Evolutionary conservation across 2,329 filamentous ascomycete genomes (phyloP).

Genomic region (Pestalotiopsis sp.): DNA sequence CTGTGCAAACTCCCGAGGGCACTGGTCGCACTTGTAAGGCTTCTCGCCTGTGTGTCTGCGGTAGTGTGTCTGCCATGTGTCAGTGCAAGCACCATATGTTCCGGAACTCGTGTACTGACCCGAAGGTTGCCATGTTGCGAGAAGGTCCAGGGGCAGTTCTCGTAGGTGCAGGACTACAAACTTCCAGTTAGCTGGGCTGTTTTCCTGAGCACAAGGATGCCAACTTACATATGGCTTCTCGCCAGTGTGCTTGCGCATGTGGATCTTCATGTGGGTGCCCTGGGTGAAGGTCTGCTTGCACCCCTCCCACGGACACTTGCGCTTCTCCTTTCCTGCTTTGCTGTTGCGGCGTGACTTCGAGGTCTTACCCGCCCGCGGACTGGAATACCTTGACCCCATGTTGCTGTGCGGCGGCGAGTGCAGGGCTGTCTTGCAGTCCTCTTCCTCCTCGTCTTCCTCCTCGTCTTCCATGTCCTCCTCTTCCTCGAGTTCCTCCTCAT

Average conservation of each 20-base stretch:
- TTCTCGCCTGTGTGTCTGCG: conserved; percentile 85
- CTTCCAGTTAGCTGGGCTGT: conserved; percentile 23
- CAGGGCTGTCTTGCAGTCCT: conserved; percentile 27
- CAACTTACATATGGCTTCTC: conserved; percentile 84
- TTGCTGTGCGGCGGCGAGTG: conserved; percentile 29
- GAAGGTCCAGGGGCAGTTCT: conserved; percentile 76
- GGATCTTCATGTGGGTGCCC: conserved; percentile 91
- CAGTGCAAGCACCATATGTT: no score
- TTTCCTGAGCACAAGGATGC: conserved; percentile 21
- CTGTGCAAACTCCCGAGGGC: conserved; percentile 82
- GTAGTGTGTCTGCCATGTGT: conserved; percentile 69
- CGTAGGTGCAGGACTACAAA: conserved; percentile 63
- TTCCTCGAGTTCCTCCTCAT: conserved; percentile 33
- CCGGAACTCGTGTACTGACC: conserved; percentile 46
- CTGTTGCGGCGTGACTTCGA: conserved; percentile 18
- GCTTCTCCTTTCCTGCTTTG: conserved; percentile 49
- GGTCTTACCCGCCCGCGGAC: conserved; percentile 13
- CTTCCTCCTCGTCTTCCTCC: conserved; percentile 43
- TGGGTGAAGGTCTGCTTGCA: conserved; percentile 86
- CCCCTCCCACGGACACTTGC: conserved; percentile 69
- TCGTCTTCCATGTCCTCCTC: conserved; percentile 34
- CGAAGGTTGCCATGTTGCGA: conserved; percentile 91
- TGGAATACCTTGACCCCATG: conserved; percentile 25
- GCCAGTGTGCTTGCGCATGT: conserved; percentile 85
- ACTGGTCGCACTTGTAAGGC: conserved; percentile 78